A percentile compares a stretch with the other conserved stretches of the same genome.
Conservation (phyloP, 768 basidiomycete species). For the Tulasnella sp. region DNA sequence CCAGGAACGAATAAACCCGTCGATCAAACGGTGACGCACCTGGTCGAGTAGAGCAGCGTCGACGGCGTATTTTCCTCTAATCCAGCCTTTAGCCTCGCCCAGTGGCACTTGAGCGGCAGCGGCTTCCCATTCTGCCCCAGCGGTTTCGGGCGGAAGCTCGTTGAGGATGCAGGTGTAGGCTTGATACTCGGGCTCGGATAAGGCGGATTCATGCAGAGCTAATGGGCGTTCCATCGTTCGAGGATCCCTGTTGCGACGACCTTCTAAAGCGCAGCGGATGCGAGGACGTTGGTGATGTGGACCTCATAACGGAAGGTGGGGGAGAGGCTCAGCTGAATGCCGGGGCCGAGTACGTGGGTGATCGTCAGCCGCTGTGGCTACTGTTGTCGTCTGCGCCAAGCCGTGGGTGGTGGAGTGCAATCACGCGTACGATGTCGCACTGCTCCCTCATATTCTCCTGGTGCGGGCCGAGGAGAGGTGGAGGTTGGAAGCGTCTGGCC, state of each 20-base stretch:
- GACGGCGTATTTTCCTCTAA: slow-evolving; percentile 32
- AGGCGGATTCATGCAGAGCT: slow-evolving; percentile 29
- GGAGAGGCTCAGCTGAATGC: no score
- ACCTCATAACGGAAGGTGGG: no score
- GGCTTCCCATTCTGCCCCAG: slow-evolving; percentile 13
- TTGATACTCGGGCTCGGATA: slow-evolving; percentile 29
- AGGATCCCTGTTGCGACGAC: not conserved
- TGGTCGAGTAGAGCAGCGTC: slow-evolving; percentile 31
- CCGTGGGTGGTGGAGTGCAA: no score
- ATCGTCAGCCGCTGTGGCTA: no score
- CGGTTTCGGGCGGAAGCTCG: slow-evolving; percentile 23
- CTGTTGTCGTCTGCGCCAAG: no score
- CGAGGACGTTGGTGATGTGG: not conserved
- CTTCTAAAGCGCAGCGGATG: not conserved
- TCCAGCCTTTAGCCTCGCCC: slow-evolving; percentile 29
- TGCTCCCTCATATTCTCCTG: no score
- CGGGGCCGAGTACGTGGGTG: no score
- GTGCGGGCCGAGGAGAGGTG: no score
- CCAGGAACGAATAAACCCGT: not conserved
- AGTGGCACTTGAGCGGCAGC: slow-evolving; percentile 24
- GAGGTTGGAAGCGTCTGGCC: no score
- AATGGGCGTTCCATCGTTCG: slow-evolving; percentile 29
- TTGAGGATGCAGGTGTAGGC: slow-evolving; percentile 28
- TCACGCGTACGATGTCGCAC: no score
- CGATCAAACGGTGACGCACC: slow-evolving; percentile 22